These are phyloP conservation scores for Leishmania major DNA, from an alignment of 208 protist species.

Conservation along the genomic window DNA sequence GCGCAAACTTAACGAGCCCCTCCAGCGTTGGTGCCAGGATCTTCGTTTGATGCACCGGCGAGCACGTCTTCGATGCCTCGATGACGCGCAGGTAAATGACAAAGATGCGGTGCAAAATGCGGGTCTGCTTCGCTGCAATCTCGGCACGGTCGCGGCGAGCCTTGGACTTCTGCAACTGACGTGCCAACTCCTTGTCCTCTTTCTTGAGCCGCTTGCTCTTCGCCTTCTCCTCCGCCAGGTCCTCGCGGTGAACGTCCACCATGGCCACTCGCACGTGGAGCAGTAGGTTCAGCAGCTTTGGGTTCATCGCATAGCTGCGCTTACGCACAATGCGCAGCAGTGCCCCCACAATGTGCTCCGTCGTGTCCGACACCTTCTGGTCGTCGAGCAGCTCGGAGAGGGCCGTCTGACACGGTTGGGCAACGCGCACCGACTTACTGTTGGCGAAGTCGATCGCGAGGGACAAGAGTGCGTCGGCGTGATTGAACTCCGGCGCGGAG, in stretches of 20 bases:
- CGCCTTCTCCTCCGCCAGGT: constrained; percentile 90
- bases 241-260: constrained; percentile 89
- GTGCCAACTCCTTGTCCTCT: constrained; percentile 92
- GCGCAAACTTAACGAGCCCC: constrained; percentile 91
- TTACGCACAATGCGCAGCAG: constrained; percentile 91
- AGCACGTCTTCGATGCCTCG: constrained; percentile 85
- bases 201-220: constrained; percentile 92
- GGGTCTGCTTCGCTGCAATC: constrained; percentile 85
- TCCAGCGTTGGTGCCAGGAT: constrained; percentile 90
- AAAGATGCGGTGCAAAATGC: constrained; percentile 90
- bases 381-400: constrained; percentile 82
- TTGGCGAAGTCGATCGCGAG: constrained; percentile 89
- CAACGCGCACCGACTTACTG: constrained; percentile 86
- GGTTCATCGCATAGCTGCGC: constrained; percentile 92
- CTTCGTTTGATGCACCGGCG: constrained; percentile 83
- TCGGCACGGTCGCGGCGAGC: constrained; percentile 86
- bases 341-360: constrained; percentile 79
- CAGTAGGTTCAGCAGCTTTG: constrained; percentile 86
- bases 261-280: constrained; percentile 93
- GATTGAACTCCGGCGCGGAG: constrained; percentile 88
- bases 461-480: constrained; percentile 79
- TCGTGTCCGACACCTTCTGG: constrained; percentile 88
- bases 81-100: constrained; percentile 92
- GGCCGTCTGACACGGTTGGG: constrained; percentile 78
- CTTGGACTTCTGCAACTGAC: constrained; percentile 92